A percentile compares a stretch with the other conserved stretches of the same genome.
Conservation (phyloP, 2,329 filamentous ascomycete species). For the Triangularia setosa region DNA sequence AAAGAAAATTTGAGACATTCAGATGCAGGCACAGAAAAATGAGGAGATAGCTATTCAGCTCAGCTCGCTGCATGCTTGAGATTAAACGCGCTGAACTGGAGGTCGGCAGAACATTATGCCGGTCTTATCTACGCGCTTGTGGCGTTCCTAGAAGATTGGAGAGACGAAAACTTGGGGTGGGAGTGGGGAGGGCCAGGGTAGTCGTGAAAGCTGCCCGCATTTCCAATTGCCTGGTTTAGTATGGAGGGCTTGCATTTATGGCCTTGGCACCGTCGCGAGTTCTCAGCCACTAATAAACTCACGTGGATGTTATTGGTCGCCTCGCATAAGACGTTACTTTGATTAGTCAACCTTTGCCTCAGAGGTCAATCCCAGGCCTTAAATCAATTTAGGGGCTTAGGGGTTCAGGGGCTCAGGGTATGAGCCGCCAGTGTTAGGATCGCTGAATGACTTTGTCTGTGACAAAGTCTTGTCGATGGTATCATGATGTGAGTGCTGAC, state of each 20-base stretch:
- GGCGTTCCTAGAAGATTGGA: background rate
- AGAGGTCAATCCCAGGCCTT: too few relatives aligned
- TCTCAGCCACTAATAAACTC: constrained; percentile 1
- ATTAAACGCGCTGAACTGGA: background rate
- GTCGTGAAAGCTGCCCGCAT: background rate
- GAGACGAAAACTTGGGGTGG: background rate
- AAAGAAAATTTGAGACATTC: background rate
- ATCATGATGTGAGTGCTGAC: background rate
- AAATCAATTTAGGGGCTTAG: background rate
- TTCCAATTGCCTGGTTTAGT: background rate
- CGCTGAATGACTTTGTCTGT: background rate
- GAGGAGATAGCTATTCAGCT: background rate
- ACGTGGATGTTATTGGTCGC: background rate
- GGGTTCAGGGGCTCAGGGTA: background rate
- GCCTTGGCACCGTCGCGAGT: background rate
- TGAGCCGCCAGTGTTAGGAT: background rate
- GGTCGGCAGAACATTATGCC: background rate
- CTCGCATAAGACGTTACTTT: background rate
- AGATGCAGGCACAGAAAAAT: background rate
- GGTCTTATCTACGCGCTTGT: background rate
- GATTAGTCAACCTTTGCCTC: background rate
- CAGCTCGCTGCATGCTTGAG: background rate
- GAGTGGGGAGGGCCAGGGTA: background rate
- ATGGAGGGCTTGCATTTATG: background rate
- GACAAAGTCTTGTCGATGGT: background rate